These are phyloP conservation scores for Nissolia schottii DNA, from an alignment of 306 rosid genomes.

Conservation along the genomic window DNA sequence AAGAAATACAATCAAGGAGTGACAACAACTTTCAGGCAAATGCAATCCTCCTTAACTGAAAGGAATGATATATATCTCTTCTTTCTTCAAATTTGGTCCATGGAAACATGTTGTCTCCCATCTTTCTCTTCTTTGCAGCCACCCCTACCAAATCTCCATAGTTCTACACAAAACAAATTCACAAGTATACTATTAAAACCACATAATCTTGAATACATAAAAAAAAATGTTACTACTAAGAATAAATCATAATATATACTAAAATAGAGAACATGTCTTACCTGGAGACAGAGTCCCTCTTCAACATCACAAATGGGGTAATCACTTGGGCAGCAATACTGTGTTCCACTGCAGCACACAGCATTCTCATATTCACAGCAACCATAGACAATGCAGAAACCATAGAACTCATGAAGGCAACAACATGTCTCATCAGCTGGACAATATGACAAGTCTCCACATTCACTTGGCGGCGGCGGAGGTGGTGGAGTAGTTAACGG, in stretches of 20 bases:
- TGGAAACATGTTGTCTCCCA: conserved; percentile 65
- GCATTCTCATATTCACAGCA: conserved; percentile 68
- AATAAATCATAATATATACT: background rate
- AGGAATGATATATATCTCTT: conserved; percentile 32
- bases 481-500: no score
- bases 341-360: conserved; percentile 64
- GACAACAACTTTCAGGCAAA: conserved; percentile 34
- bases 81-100: conserved; percentile 51
- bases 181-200: background rate
- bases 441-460: conserved; percentile 69
- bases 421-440: conserved; percentile 63
- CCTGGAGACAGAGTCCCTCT: conserved; percentile 65
- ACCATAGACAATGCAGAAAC: conserved; percentile 52
- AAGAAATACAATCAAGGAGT: background rate
- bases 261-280: background rate
- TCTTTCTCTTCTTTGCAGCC: conserved; percentile 54
- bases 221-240: background rate
- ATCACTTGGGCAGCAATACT: conserved; percentile 68
- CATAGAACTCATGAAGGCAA: conserved; percentile 38
- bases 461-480: conserved; percentile 61
- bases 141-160: conserved; percentile 56
- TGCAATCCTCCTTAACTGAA: conserved; percentile 53
- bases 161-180: conserved; percentile 39
- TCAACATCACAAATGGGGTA: conserved; percentile 65
- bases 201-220: background rate